phyloP scores from a whole-genome alignment of 2,329 filamentous ascomycete species.

The Colletotrichum somersetense region DNA sequence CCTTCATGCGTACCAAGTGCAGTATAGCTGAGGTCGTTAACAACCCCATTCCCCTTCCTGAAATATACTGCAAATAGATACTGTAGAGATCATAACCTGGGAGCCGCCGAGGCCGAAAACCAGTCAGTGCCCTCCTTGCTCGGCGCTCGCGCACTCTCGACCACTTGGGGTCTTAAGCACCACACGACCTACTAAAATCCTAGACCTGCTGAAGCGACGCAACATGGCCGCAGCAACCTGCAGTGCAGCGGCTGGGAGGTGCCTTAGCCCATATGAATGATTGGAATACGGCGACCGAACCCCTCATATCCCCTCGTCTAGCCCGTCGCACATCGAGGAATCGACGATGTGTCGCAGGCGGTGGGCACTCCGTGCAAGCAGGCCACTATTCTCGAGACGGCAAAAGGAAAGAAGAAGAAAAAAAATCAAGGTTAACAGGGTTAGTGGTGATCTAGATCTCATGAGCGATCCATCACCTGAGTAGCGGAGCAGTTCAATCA shows the following conservation, averaged over 20 bases:
- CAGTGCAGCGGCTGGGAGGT: slow-evolving; percentile 36
- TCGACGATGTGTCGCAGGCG: slow-evolving; percentile 36
- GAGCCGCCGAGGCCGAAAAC: not conserved
- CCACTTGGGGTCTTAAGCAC: not conserved
- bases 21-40: slow-evolving; percentile 5
- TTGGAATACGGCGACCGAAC: slow-evolving; percentile 37
- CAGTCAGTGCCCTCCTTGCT: not conserved
- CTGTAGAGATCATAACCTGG: slow-evolving; percentile 2
- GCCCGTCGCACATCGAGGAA: slow-evolving; percentile 27
- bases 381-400: slow-evolving; percentile 16
- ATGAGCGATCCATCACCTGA: slow-evolving; percentile 16
- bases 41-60: not conserved
- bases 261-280: slow-evolving; percentile 38
- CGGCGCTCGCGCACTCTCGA: slow-evolving; percentile 16
- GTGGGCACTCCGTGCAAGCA: slow-evolving; percentile 16
- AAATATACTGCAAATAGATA: not conserved
- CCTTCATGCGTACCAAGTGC: slow-evolving; percentile 2
- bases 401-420: slow-evolving; percentile 1
- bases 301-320: slow-evolving; percentile 35
- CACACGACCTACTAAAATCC: not conserved
- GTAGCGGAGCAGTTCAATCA: slow-evolving; percentile 31
- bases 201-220: slow-evolving; percentile 30
- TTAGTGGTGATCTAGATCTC: slow-evolving; percentile 10
- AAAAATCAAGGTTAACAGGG: slow-evolving; percentile 21
- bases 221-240: slow-evolving; percentile 38